Conservation (phyloP, 202 grass and related monocot genomes). For the Eragrostis tef region DNA sequence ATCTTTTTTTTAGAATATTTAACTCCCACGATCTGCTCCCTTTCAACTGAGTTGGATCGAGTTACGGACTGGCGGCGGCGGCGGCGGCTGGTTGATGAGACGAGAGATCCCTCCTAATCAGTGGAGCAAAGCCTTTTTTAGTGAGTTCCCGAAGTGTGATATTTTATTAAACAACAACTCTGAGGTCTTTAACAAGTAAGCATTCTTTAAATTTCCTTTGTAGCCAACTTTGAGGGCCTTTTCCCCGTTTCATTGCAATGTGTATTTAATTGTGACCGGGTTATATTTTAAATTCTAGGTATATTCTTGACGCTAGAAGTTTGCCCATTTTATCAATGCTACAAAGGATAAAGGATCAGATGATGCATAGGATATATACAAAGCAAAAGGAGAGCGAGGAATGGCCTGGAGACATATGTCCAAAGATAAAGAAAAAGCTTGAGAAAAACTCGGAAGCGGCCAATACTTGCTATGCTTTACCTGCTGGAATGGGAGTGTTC, state of each 20-base stretch:
- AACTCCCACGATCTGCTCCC: too few relatives aligned
- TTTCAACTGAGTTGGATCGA: too few relatives aligned
- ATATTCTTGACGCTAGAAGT: constrained; percentile 41
- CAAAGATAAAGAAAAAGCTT: neutral
- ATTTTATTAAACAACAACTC: constrained; percentile 36
- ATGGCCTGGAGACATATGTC: neutral
- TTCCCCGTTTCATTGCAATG: too few relatives aligned
- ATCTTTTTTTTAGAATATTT: too few relatives aligned
- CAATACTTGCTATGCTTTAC: neutral
- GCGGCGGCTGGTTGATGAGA: too few relatives aligned
- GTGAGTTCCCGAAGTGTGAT: constrained; percentile 19
- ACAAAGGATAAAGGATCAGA: constrained; percentile 26
- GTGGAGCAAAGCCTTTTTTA: constrained; percentile 5
- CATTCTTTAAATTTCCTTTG: too few relatives aligned
- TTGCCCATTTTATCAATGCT: constrained; percentile 40
- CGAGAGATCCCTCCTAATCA: neutral
- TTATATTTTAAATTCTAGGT: neutral
- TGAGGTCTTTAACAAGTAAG: constrained; percentile 45
- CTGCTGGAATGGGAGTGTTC: neutral
- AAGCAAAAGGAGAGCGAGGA: neutral
- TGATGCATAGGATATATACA: constrained; percentile 15
- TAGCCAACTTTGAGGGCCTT: too few relatives aligned
- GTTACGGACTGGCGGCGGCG: too few relatives aligned
- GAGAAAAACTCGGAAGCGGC: neutral
- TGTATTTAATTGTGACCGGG: too few relatives aligned